A percentile compares a stretch with the other conserved stretches of the same genome.
phyloP scores from a whole-genome alignment of 768 basidiomycete genomes.

The Butyriboletus loyo region DNA sequence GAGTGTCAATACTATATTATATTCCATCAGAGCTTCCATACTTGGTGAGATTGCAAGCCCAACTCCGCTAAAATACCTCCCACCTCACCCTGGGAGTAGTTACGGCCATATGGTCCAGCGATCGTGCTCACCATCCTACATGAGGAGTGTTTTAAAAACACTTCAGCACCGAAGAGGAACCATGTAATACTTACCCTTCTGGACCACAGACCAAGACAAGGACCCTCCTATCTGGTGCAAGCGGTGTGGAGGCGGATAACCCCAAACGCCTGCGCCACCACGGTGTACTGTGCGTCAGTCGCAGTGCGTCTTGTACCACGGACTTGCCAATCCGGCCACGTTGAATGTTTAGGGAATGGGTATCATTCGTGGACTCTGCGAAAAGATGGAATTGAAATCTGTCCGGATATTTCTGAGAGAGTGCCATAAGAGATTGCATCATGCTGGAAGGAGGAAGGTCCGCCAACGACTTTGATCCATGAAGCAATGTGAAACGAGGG shows the following conservation, averaged over 20 bases:
- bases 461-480: constrained; percentile 57
- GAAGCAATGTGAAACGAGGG: constrained; percentile 70
- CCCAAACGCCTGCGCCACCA: constrained; percentile 33
- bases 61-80: constrained; percentile 64
- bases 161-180: background rate
- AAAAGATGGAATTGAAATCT: constrained; percentile 58
- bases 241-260: background rate
- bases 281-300: constrained; percentile 19
- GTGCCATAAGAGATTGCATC: constrained; percentile 48
- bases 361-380: constrained; percentile 45
- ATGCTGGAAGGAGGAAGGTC: constrained; percentile 71
- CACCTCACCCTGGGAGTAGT: constrained; percentile 70
- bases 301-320: constrained; percentile 44
- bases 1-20: background rate
- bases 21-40: constrained; percentile 57
- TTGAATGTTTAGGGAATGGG: constrained; percentile 27
- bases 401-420: constrained; percentile 51
- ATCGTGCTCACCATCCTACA: constrained; percentile 71
- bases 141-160: background rate
- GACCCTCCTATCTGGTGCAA: constrained; percentile 36
- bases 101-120: constrained; percentile 73
- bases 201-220: constrained; percentile 83
- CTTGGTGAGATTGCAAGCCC: constrained; percentile 59
- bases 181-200: constrained; percentile 55
- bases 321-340: constrained; percentile 55